Conservation (phyloP, 345 rosid species). For the Hypericum androsaemum region DNA sequence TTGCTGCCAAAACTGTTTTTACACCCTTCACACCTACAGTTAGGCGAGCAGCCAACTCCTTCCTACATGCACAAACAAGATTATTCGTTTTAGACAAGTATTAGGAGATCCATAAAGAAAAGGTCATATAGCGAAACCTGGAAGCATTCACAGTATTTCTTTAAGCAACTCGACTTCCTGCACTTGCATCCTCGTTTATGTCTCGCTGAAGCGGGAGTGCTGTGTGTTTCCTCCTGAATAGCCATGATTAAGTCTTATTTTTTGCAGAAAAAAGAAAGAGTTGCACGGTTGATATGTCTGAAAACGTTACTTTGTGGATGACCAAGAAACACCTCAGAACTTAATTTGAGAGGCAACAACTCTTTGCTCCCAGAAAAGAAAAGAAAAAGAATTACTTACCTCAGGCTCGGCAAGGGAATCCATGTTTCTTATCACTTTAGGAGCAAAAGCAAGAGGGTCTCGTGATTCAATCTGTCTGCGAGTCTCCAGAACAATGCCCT, state of each 20-base stretch:
- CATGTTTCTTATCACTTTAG: slow-evolving; percentile 2
- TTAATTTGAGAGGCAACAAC: too few relatives aligned
- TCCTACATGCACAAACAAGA: slow-evolving; percentile 29
- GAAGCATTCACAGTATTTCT: slow-evolving; percentile 3
- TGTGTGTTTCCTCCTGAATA: slow-evolving; percentile 39
- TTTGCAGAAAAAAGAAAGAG: too few relatives aligned
- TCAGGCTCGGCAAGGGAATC: too few relatives aligned
- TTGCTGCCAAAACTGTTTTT: slow-evolving; percentile 38
- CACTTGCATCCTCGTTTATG: slow-evolving; percentile 85
- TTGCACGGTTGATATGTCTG: too few relatives aligned
- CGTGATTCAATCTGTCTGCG: slow-evolving; percentile 46
- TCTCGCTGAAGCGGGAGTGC: slow-evolving; percentile 69
- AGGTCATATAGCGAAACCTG: slow-evolving; percentile 7
- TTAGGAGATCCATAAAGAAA: neutral
- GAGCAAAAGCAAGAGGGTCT: slow-evolving; percentile 61
- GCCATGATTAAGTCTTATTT: slow-evolving; percentile 15
- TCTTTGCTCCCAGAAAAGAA: too few relatives aligned
- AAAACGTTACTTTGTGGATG: too few relatives aligned
- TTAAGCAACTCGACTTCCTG: slow-evolving; percentile 54
- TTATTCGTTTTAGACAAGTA: slow-evolving; percentile 13
- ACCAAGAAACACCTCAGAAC: too few relatives aligned
- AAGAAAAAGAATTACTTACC: too few relatives aligned
- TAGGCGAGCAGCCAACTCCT: slow-evolving; percentile 64
- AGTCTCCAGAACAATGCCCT: slow-evolving; percentile 42
- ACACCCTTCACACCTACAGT: slow-evolving; percentile 66